Evolutionary conservation across 192 early-diverging fungal genomes (phyloP).

Genomic region (Backusella luteola): DNA sequence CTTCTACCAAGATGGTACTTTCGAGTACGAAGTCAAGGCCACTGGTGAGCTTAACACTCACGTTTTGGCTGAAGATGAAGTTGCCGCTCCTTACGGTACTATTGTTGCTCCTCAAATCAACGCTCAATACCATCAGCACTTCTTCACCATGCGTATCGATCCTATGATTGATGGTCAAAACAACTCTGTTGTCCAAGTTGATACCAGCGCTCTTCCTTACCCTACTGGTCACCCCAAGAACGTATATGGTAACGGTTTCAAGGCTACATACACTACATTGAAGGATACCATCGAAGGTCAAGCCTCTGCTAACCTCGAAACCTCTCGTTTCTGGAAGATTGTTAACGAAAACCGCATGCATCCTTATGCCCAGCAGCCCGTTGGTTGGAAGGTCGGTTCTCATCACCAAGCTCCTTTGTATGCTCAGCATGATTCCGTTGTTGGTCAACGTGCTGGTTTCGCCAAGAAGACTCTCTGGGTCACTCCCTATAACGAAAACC

Average conservation of each 20-base stretch:
- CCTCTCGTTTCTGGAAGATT: constrained; percentile 39
- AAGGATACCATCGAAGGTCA: constrained; percentile 32
- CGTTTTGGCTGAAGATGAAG: constrained; percentile 41
- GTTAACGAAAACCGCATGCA: constrained; percentile 31
- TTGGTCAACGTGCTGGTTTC: constrained; percentile 37
- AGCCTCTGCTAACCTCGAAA: constrained; percentile 10
- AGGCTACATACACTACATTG: constrained; percentile 19
- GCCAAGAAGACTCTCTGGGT: constrained; percentile 40
- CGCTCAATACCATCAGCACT: constrained; percentile 42
- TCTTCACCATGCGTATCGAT: constrained; percentile 45
- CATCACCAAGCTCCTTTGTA: constrained; percentile 26
- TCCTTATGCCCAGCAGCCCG: constrained; percentile 32
- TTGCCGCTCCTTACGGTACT: constrained; percentile 29
- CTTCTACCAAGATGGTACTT: constrained; percentile 44
- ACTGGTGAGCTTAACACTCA: constrained; percentile 42
- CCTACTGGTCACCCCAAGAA: constrained; percentile 38
- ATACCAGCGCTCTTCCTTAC: constrained; percentile 18
- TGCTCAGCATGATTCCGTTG: constrained; percentile 36
- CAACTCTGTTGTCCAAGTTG: constrained; percentile 32
- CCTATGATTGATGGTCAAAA: constrained; percentile 43
- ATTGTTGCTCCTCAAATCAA: constrained; percentile 43
- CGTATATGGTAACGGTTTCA: constrained; percentile 34
- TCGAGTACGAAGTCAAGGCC: constrained; percentile 43
- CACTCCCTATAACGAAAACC: constrained; percentile 38
- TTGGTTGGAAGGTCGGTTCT: constrained; percentile 33